Conservation (phyloP, 2,329 filamentous ascomycete species). For the Penicillium thymicola region DNA sequence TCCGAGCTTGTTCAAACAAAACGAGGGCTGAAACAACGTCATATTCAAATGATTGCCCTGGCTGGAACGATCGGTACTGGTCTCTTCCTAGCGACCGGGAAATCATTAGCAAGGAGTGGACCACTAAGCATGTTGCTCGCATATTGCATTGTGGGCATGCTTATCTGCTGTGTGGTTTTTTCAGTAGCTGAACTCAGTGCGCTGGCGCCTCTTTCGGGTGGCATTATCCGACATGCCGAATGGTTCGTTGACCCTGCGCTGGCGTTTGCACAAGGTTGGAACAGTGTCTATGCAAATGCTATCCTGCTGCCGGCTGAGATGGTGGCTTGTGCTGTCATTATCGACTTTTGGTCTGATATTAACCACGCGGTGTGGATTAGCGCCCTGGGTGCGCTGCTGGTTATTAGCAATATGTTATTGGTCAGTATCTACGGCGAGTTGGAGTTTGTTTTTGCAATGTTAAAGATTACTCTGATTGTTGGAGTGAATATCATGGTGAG, state of each 20-base stretch:
- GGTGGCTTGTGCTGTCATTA: constrained; percentile 4
- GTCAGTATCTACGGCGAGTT: constrained; percentile 48
- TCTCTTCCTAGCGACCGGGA: constrained; percentile 32
- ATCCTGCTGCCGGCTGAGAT: constrained; percentile 1
- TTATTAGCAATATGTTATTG: not conserved
- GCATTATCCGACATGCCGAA: constrained; percentile 1
- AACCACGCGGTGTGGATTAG: constrained; percentile 1
- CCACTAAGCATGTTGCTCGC: constrained; percentile 31
- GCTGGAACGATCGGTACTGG: constrained; percentile 36
- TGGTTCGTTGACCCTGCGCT: constrained; percentile 3
- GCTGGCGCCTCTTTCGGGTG: not conserved
- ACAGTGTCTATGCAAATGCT: constrained; percentile 2
- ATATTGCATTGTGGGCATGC: constrained; percentile 35
- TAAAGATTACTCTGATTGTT: constrained; percentile 59
- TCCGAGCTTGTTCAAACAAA: constrained; percentile 5
- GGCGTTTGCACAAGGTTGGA: constrained; percentile 1
- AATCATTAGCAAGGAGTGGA: constrained; percentile 27
- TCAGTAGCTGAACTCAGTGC: constrained; percentile 6
- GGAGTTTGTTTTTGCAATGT: constrained; percentile 51
- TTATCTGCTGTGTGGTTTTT: constrained; percentile 32
- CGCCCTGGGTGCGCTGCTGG: not conserved
- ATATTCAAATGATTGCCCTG: constrained; percentile 35
- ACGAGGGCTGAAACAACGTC: constrained; percentile 26
- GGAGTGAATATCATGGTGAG: constrained; percentile 57
- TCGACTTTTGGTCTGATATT: constrained; percentile 2